phyloP scores from a whole-genome alignment of 306 rosid genomes.

The Fagus crenata region DNA sequence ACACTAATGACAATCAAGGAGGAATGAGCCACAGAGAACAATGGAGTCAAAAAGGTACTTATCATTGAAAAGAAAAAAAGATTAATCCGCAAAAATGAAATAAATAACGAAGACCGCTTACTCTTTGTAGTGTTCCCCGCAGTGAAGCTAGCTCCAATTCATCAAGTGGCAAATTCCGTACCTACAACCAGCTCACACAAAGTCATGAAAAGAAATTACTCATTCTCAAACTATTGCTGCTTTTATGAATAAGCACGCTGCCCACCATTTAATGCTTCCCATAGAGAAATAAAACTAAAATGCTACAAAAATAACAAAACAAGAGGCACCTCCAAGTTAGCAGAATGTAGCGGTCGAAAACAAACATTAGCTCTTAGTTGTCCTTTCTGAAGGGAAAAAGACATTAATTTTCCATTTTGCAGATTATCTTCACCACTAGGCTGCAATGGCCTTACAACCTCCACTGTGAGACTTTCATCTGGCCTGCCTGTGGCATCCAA shows the following conservation, averaged over 20 bases:
- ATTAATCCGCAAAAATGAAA: conserved; percentile 14
- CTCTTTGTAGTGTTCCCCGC: conserved; percentile 87
- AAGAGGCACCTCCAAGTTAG: conserved; percentile 79
- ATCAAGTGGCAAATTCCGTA: conserved; percentile 80
- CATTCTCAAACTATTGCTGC: not conserved
- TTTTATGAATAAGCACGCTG: conserved; percentile 6
- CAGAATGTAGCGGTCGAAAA: conserved; percentile 71
- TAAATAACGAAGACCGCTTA: conserved; percentile 36
- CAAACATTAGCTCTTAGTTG: conserved; percentile 63
- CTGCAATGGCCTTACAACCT: conserved; percentile 72
- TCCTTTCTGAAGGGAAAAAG: conserved; percentile 79
- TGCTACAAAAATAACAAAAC: conserved; percentile 15
- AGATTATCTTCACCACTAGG: conserved; percentile 51
- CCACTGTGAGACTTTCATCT: conserved; percentile 81
- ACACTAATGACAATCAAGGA: not conserved
- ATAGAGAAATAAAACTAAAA: conserved; percentile 20
- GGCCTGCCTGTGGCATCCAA: conserved; percentile 87
- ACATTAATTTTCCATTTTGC: conserved; percentile 54
- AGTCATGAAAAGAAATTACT: conserved; percentile 1
- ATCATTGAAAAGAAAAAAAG: conserved; percentile 10
- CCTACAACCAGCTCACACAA: conserved; percentile 39
- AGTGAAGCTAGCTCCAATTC: conserved; percentile 92
- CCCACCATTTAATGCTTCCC: conserved; percentile 16
- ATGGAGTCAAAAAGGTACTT: not conserved
- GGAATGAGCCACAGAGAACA: not conserved